Conservation (phyloP, 106 monocot genomes). For the Apostasia shenzhenica region DNA sequence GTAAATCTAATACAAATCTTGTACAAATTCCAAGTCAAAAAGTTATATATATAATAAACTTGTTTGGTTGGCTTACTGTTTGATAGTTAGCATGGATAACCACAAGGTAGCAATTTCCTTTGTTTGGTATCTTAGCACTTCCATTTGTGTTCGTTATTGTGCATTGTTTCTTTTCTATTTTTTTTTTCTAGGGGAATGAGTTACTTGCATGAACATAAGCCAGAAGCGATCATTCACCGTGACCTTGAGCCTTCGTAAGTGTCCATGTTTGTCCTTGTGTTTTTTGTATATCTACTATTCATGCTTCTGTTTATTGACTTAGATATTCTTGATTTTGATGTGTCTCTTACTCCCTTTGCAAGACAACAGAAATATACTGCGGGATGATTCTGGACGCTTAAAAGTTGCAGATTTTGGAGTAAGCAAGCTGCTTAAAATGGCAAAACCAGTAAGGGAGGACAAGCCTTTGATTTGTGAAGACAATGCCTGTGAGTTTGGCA, state of each 20-base stretch:
- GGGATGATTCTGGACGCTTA: slow-evolving; percentile 88
- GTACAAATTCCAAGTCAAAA: no score
- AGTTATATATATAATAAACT: no score
- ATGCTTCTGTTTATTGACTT: slow-evolving; percentile 2
- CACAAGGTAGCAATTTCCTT: no score
- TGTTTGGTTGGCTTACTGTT: no score
- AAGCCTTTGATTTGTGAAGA: slow-evolving; percentile 41
- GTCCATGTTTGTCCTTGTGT: not conserved
- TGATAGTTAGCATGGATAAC: no score
- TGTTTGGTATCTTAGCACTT: not conserved
- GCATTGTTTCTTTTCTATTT: not conserved
- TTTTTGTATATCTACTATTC: not conserved
- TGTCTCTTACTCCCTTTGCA: slow-evolving; percentile 32
- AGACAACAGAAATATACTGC: slow-evolving; percentile 83
- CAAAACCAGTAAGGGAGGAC: slow-evolving; percentile 58
- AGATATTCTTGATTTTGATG: slow-evolving; percentile 18
- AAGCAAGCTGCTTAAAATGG: slow-evolving; percentile 63
- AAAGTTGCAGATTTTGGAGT: slow-evolving; percentile 95
- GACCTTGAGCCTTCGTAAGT: slow-evolving; percentile 98
- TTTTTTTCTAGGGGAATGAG: slow-evolving; percentile 68
- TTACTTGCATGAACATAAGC: slow-evolving; percentile 96
- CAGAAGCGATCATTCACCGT: slow-evolving; percentile 94
- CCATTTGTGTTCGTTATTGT: not conserved
- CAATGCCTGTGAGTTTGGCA: slow-evolving; percentile 45
- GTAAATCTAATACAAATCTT: no score